Evolutionary conservation across 2,329 filamentous ascomycete species (phyloP).

Genomic region (Chalara sp.): DNA sequence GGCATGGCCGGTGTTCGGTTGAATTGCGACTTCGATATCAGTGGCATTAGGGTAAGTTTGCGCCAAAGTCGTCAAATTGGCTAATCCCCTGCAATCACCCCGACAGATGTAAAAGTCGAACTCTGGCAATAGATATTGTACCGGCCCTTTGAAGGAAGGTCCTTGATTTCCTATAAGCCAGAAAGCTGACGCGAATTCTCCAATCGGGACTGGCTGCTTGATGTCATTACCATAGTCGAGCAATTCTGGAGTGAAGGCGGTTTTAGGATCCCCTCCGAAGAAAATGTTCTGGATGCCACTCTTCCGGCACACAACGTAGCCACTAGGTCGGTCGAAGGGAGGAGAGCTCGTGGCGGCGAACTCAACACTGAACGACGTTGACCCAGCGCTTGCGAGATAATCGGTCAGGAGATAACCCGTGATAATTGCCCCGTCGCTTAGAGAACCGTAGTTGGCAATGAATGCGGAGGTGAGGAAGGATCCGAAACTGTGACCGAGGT

Average conservation of each 20-base stretch:
- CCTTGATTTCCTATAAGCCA: constrained; percentile 20
- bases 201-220: constrained; percentile 29
- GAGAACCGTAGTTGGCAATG: constrained; percentile 40
- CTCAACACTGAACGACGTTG: constrained; percentile 4
- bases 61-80: constrained; percentile 2
- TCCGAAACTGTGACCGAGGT: constrained; percentile 61
- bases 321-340: constrained; percentile 2
- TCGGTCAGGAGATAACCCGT: constrained; percentile 35
- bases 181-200: constrained; percentile 22
- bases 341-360: constrained; percentile 5
- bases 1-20: constrained; percentile 31
- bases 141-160: constrained; percentile 24
- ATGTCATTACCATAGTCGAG: constrained; percentile 25
- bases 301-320: constrained; percentile 9
- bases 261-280: constrained; percentile 18
- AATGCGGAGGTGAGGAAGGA: constrained; percentile 50
- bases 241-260: constrained; percentile 23
- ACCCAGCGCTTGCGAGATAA: constrained; percentile 3
- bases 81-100: constrained; percentile 29
- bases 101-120: constrained; percentile 29
- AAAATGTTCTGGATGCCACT: constrained; percentile 29
- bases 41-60: constrained; percentile 23
- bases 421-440: constrained; percentile 50
- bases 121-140: constrained; percentile 29
- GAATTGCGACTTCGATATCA: constrained; percentile 24